Evolutionary conservation across 108 stramenopile genomes (phyloP).

Genomic region (Aurantiochytrium sp.): DNA sequence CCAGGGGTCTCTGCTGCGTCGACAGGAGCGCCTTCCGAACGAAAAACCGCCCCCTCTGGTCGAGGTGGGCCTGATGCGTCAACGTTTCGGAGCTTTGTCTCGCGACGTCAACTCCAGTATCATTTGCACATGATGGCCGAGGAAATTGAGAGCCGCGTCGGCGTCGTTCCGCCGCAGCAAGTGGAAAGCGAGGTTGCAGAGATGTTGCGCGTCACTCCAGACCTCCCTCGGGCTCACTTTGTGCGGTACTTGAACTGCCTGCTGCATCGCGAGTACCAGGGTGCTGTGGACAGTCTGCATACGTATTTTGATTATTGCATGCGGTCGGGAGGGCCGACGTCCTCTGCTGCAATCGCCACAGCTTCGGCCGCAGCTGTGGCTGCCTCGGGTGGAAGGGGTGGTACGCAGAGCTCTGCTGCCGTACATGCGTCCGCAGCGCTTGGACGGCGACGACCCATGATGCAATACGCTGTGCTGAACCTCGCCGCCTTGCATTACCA

Average conservation of each 20-base stretch:
- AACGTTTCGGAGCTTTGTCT: conserved; percentile 9
- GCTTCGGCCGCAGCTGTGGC: conserved; percentile 17
- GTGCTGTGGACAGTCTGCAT: conserved; percentile 75
- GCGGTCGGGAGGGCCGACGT: conserved; percentile 48
- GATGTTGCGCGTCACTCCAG: conserved; percentile 52
- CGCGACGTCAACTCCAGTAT: conserved; percentile 31
- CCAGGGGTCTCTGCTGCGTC: too few relatives aligned
- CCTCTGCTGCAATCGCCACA: not conserved
- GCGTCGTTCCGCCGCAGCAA: conserved; percentile 21
- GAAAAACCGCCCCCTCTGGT: not conserved
- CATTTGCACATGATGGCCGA: conserved; percentile 29
- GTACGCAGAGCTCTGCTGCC: not conserved
- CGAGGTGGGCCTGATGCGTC: not conserved
- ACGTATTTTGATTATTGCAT: conserved; percentile 84
- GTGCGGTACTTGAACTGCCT: conserved; percentile 68
- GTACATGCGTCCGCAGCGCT: not conserved
- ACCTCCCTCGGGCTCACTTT: conserved; percentile 70
- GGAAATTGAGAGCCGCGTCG: conserved; percentile 12
- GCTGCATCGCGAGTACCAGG: conserved; percentile 58
- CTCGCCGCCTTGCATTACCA: conserved; percentile 61
- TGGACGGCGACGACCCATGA: conserved; percentile 33
- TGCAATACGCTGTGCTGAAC: conserved; percentile 71
- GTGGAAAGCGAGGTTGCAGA: conserved; percentile 17
- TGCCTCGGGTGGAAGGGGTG: not conserved
- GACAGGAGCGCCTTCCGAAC: too few relatives aligned